Conservation (phyloP, 2,329 filamentous ascomycete genomes). For the Diplocarpon rosae region DNA sequence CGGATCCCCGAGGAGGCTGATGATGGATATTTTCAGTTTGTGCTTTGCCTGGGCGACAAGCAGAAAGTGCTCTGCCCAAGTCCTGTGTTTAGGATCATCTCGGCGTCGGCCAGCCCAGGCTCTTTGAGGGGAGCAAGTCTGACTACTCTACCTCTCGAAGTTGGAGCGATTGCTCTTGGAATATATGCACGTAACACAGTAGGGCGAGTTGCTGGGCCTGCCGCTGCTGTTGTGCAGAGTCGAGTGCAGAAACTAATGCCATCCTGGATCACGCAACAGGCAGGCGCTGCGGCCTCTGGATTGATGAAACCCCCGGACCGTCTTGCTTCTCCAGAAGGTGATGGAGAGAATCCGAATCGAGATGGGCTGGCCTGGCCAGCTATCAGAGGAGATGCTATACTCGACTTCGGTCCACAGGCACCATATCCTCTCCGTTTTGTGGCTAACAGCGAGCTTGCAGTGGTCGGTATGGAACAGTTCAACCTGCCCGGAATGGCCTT, state of each 20-base stretch:
- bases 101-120: slow-evolving; percentile 49
- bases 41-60: slow-evolving; percentile 45
- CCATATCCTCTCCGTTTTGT: slow-evolving; percentile 44
- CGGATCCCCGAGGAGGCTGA: slow-evolving; percentile 50
- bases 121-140: slow-evolving; percentile 55
- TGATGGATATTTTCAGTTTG: slow-evolving; percentile 59
- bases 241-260: slow-evolving; percentile 28
- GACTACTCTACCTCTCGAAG: slow-evolving; percentile 52
- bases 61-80: slow-evolving; percentile 52
- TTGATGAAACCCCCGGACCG: slow-evolving; percentile 19
- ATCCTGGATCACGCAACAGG: slow-evolving; percentile 24
- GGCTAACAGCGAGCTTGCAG: slow-evolving; percentile 36
- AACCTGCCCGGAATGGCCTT: slow-evolving; percentile 46
- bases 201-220: slow-evolving; percentile 34
- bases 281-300: slow-evolving; percentile 27
- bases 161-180: slow-evolving; percentile 47
- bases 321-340: slow-evolving; percentile 20
- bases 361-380: slow-evolving; percentile 30
- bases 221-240: slow-evolving; percentile 33
- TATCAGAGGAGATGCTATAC: slow-evolving; percentile 20
- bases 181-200: slow-evolving; percentile 30
- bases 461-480: slow-evolving; percentile 24
- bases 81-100: slow-evolving; percentile 59
- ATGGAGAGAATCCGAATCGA: slow-evolving; percentile 28
- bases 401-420: slow-evolving; percentile 38